Percentiles rank a stretch among this genome's conserved stretches.
phyloP scores from a whole-genome alignment of 1,284 basidiomycete genomes.

The Leccinum glutinopallens region DNA sequence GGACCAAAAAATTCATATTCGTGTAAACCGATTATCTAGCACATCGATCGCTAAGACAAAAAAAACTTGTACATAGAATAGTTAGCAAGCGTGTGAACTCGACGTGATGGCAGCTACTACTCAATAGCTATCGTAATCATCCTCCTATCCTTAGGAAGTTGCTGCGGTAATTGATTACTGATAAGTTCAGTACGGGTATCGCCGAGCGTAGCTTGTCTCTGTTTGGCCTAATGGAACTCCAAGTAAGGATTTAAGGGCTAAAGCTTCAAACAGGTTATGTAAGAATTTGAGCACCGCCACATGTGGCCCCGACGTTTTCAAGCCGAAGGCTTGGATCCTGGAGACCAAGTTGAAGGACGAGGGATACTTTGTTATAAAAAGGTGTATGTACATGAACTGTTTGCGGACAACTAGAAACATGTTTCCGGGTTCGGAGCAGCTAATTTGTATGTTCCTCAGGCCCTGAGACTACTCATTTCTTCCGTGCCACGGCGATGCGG shows the following conservation, averaged over 20 bases:
- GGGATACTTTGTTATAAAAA: neutral
- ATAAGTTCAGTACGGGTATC: too few relatives aligned
- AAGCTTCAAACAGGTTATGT: too few relatives aligned
- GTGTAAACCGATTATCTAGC: neutral
- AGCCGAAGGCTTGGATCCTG: neutral
- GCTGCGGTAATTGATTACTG: too few relatives aligned
- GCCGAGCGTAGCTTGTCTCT: too few relatives aligned
- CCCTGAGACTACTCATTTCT: neutral
- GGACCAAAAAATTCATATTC: too few relatives aligned
- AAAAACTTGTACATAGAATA: too few relatives aligned
- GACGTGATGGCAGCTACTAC: too few relatives aligned
- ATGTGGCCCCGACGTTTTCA: neutral
- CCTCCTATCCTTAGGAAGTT: too few relatives aligned
- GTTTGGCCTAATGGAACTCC: too few relatives aligned
- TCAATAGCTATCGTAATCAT: too few relatives aligned
- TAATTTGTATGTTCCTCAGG: neutral
- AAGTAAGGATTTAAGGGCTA: neutral
- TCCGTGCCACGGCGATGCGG: neutral
- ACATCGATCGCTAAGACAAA: neutral
- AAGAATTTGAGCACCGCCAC: neutral
- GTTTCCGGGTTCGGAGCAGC: neutral
- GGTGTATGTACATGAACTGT: neutral
- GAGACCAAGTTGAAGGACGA: neutral
- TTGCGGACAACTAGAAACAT: neutral
- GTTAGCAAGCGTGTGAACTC: too few relatives aligned